A percentile compares a stretch with the other conserved stretches of the same genome.
Conservation (phyloP, 2,329 filamentous ascomycete genomes). For the Talaromyces sp. region DNA sequence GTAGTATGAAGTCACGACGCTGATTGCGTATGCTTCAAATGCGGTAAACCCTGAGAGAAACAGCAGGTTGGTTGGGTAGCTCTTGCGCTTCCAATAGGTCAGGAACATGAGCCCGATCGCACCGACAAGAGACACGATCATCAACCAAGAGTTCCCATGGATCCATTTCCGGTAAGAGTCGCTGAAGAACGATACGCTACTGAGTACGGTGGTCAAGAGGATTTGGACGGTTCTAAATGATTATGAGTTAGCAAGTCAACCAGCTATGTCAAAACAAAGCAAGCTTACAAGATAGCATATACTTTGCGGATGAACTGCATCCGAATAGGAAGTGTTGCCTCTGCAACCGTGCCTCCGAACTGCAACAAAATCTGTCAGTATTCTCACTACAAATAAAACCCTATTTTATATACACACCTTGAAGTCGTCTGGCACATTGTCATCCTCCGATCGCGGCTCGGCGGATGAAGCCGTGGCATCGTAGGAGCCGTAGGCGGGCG, state of each 20-base stretch:
- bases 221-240: conserved; percentile 71
- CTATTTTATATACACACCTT: conserved; percentile 54
- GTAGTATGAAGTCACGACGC: conserved; percentile 89
- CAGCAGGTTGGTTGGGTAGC: conserved; percentile 87
- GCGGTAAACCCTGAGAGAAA: conserved; percentile 89
- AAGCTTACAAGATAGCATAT: conserved; percentile 76
- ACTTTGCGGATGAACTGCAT: conserved; percentile 98
- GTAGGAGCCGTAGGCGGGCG: conserved; percentile 63
- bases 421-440: conserved; percentile 95
- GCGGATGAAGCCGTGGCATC: conserved; percentile 49
- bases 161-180: conserved; percentile 77
- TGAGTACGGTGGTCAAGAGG: conserved; percentile 73
- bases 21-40: conserved; percentile 89
- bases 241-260: background rate
- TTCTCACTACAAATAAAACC: background rate
- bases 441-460: conserved; percentile 72
- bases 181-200: conserved; percentile 81
- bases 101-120: conserved; percentile 78
- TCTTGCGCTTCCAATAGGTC: conserved; percentile 94
- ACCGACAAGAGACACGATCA: conserved; percentile 81
- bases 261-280: background rate
- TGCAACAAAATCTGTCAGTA: conserved; percentile 28
- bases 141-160: conserved; percentile 72
- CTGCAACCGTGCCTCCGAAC: conserved; percentile 90
- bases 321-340: conserved; percentile 90